phyloP scores from a whole-genome alignment of 352 stramenopile species.

The Pythium phragmitis region DNA sequence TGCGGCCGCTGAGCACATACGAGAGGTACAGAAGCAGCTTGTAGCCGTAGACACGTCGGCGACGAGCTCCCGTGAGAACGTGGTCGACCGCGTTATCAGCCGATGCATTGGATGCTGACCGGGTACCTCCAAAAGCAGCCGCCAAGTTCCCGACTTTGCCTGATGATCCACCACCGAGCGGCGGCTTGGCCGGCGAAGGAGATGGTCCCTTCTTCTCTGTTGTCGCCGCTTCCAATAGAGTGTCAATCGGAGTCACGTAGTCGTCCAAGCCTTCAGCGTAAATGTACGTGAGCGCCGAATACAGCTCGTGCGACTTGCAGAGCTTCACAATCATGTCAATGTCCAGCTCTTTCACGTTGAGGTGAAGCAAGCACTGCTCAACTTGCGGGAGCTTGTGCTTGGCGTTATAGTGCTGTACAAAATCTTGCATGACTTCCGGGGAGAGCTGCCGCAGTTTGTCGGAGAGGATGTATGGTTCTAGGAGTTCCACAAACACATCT shows the following conservation, averaged over 20 bases:
- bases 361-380: conserved; percentile 93
- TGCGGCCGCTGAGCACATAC: conserved; percentile 88
- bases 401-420: conserved; percentile 91
- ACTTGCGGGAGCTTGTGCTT: conserved; percentile 88
- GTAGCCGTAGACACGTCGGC: conserved; percentile 76
- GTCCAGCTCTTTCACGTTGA: conserved; percentile 93
- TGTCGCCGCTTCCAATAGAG: conserved; percentile 81
- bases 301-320: conserved; percentile 90
- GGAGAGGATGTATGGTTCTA: conserved; percentile 94
- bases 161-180: conserved; percentile 17
- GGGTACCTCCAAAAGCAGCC: conserved; percentile 58
- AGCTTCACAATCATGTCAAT: conserved; percentile 94
- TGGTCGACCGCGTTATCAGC: conserved; percentile 31
- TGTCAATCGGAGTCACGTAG: conserved; percentile 90
- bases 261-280: conserved; percentile 93
- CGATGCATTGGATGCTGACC: conserved; percentile 5
- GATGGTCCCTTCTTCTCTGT: conserved; percentile 39
- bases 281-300: conserved; percentile 94
- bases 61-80: conserved; percentile 50
- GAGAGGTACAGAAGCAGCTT: conserved; percentile 91
- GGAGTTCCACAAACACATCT: conserved; percentile 91
- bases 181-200: conserved; percentile 18
- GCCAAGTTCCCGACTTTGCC: conserved; percentile 61
- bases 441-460: conserved; percentile 92
- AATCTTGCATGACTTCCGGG: conserved; percentile 90